phyloP scores from a whole-genome alignment of 345 rosid species.

The Xanthoceras sorbifolium region DNA sequence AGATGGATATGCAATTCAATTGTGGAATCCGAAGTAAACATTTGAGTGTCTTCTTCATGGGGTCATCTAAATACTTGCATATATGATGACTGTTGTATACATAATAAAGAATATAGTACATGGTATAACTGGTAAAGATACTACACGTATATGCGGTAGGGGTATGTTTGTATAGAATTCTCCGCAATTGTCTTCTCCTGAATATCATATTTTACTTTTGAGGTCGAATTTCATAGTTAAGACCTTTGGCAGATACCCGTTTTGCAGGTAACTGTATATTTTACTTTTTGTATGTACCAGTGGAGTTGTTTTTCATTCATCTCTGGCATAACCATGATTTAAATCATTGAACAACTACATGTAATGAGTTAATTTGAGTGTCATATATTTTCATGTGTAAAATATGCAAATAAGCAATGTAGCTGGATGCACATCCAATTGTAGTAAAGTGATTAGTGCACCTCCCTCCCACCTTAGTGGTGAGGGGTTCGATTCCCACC shows the following conservation, averaged over 20 bases:
- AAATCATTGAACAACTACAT: neutral
- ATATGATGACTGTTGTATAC: slow-evolving; percentile 11
- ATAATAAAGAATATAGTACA: neutral
- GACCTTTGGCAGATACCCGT: neutral
- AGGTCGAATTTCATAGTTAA: neutral
- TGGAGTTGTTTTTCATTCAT: neutral
- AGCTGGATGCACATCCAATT: too few relatives aligned
- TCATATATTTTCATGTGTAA: neutral
- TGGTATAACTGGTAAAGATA: neutral
- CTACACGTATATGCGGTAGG: neutral
- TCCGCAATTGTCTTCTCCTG: neutral
- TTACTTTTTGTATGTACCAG: neutral
- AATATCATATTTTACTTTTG: neutral
- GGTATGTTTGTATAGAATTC: neutral
- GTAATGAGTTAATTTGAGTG: neutral
- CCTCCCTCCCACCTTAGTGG: too few relatives aligned
- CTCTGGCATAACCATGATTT: neutral
- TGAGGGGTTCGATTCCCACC: too few relatives aligned
- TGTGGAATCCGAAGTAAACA: neutral
- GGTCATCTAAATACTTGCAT: slow-evolving; percentile 15
- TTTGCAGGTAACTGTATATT: neutral
- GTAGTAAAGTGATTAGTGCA: too few relatives aligned
- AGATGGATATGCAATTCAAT: neutral
- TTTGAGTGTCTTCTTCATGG: neutral
- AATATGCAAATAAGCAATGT: neutral